phyloP scores from a whole-genome alignment of 345 rosid genomes.

The Pistacia integerrima region DNA sequence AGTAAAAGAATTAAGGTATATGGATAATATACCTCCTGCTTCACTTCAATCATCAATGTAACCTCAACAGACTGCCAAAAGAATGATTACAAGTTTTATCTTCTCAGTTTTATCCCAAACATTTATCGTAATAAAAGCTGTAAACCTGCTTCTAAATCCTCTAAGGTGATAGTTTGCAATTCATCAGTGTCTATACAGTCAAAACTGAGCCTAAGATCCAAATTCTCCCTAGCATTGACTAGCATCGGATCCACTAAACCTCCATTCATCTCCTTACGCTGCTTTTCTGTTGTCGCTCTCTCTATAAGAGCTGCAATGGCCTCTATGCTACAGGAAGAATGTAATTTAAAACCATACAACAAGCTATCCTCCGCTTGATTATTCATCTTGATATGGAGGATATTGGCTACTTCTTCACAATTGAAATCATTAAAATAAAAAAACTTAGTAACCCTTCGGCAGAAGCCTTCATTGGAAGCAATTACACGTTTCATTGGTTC shows the following conservation, averaged over 20 bases:
- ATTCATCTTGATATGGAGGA: slow-evolving; percentile 84
- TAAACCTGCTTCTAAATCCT: slow-evolving; percentile 78
- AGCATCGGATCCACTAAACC: slow-evolving; percentile 84
- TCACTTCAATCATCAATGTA: slow-evolving; percentile 2
- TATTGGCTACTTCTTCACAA: slow-evolving; percentile 71
- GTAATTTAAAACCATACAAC: slow-evolving; percentile 72
- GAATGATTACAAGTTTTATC: slow-evolving; percentile 5
- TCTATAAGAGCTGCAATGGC: slow-evolving; percentile 69
- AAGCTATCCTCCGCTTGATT: slow-evolving; percentile 59
- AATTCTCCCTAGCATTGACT: slow-evolving; percentile 86
- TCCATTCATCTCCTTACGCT: slow-evolving; percentile 92
- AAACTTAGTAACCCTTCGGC: slow-evolving; percentile 94
- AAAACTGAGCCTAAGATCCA: slow-evolving; percentile 81
- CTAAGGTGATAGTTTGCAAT: slow-evolving; percentile 64
- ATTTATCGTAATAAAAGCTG: slow-evolving; percentile 45
- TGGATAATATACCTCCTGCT: not conserved
- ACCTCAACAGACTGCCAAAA: not conserved
- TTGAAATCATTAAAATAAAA: slow-evolving; percentile 80
- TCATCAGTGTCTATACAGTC: slow-evolving; percentile 77
- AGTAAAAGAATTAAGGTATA: slow-evolving; percentile 11
- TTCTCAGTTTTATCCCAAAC: not conserved
- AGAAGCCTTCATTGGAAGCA: slow-evolving; percentile 90
- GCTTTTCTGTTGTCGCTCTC: slow-evolving; percentile 74
- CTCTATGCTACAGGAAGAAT: slow-evolving; percentile 62
- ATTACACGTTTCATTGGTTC: slow-evolving; percentile 99